Base-by-base conservation (phyloP, 208 protist genomes). In the Trypanosoma caninum region DNA sequence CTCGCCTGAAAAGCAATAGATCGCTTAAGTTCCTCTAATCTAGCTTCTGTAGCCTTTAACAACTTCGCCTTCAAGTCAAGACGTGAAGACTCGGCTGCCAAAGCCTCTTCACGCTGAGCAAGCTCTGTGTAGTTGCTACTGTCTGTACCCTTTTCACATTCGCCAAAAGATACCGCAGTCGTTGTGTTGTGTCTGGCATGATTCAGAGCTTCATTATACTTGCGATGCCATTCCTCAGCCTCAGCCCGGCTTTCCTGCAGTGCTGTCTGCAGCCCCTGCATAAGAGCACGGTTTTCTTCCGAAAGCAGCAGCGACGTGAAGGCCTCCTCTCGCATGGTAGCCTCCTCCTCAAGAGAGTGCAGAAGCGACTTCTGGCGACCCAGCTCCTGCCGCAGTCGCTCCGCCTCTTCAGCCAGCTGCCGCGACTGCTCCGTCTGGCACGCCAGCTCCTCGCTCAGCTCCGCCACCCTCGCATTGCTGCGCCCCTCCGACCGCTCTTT, bases 1-100 rank as follows among this genome's bases (percentile, higher is more conserved):
- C 64, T 79, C n/a, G 84, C 84, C 54, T 91, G 84, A 25, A 62
- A 55, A 0, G 85, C 80, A 37, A 92, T 59, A 3, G 77, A 78
- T n/a, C 65, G 62, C 31, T 82, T 80, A 57, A 88, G 74, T 53
- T 82, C 77, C 23, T 86, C 67, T 10, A 92, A 52, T 59, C 79
- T 65, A 28, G 46, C 53, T 59, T 92, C 85, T 10, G 68, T 76
- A 5, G 67, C 65, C 4, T 68, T 67, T 33, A 89, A 69, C 18
- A 77, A 40, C 18, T 74, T 59, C 1, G 68, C 72, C 44, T 79
- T 79, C 23, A 34, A 38, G 34, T 74, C 42, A 8, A 74, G 38
- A 14, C 58, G 53, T 18, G 14, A 18, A 6, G 23, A 53, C 46
- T 69, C 60, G 23, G 48, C 60, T n/a, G 27, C 55, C 14, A 74